Conservation (phyloP, 73 alveolate species). For the Paramecium sonneborni region DNA sequence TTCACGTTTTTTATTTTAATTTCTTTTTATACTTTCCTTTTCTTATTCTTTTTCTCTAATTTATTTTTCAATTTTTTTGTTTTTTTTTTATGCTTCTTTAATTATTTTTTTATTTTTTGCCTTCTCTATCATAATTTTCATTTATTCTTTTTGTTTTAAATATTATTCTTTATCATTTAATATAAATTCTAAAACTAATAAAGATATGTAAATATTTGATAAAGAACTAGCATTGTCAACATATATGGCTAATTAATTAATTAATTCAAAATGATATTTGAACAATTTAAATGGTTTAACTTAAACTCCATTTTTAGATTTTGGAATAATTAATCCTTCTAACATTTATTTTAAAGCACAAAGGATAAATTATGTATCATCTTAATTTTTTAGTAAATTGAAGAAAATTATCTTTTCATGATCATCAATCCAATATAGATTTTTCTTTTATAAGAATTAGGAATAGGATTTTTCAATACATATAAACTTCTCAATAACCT, state of each 20-base stretch:
- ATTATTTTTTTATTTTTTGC: neutral
- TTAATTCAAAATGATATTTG: neutral
- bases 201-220: neutral
- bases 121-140: neutral
- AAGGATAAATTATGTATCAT: neutral
- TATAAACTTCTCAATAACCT: neutral
- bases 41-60: neutral
- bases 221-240: neutral
- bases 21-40: neutral
- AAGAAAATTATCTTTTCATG: neutral
- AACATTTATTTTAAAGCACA: neutral
- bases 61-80: neutral
- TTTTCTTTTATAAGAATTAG: neutral
- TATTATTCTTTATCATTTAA: neutral
- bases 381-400: neutral
- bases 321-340: neutral
- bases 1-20: neutral
- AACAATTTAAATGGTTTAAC: conserved; percentile 6
- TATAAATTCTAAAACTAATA: neutral
- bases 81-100: neutral
- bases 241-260: conserved; percentile 4
- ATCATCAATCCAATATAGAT: neutral
- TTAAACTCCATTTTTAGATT: neutral
- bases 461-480: neutral
- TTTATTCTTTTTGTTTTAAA: neutral